Evolutionary conservation across 257 asterid species (phyloP).

Genomic region (Gentiana macrophylla): DNA sequence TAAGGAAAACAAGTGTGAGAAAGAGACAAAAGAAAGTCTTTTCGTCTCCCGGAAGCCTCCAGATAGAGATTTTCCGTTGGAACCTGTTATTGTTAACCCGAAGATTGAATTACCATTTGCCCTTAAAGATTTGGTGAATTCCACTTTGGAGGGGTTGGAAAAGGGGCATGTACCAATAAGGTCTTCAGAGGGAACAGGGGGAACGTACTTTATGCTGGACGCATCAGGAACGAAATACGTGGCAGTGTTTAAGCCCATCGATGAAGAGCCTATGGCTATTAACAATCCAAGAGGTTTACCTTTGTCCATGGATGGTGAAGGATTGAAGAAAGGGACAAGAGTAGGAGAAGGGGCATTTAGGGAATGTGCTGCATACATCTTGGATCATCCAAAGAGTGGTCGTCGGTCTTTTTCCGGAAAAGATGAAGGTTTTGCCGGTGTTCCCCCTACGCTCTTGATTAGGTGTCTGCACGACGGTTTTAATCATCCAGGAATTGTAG

Average conservation of each 20-base stretch:
- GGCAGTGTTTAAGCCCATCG: constrained; percentile 79
- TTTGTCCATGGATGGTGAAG: constrained; percentile 71
- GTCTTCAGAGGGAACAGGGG: constrained; percentile 89
- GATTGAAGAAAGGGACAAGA: constrained; percentile 84
- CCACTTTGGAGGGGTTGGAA: constrained; percentile 51
- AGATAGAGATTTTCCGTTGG: constrained; percentile 34
- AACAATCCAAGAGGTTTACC: constrained; percentile 91
- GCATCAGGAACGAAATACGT: constrained; percentile 42
- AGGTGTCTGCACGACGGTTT: constrained; percentile 65
- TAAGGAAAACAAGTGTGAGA: constrained; percentile 10
- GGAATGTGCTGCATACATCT: constrained; percentile 78
- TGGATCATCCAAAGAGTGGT: constrained; percentile 85
- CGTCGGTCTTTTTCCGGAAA: constrained; percentile 51
- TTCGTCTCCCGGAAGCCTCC: constrained; percentile 19
- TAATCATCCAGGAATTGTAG: constrained; percentile 53
- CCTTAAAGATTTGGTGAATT: constrained; percentile 36
- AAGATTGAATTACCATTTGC: constrained; percentile 49
- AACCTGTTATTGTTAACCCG: constrained; percentile 63
- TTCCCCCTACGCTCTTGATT: constrained; percentile 64
- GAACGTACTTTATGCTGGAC: constrained; percentile 81
- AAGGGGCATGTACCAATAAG: constrained; percentile 52
- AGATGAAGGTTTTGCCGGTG: constrained; percentile 61
- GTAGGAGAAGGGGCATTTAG: constrained; percentile 89
- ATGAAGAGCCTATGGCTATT: constrained; percentile 90
- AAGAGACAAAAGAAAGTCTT: constrained; percentile 18